These are phyloP conservation scores for Teratosphaeria destructans DNA, from an alignment of 2,329 filamentous ascomycete genomes.

Conservation along the genomic window DNA sequence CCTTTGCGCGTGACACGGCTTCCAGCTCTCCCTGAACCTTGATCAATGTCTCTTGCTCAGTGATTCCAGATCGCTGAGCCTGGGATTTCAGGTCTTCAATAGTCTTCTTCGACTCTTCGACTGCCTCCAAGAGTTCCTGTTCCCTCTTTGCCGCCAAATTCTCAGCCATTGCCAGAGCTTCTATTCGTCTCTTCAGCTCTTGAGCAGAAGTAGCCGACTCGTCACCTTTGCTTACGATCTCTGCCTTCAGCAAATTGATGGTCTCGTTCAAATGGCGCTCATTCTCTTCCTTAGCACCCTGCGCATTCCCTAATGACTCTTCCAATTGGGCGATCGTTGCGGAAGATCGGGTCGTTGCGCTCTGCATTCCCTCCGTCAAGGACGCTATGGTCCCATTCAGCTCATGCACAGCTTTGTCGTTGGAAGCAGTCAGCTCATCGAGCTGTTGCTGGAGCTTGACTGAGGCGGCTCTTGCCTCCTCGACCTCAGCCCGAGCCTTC, in stretches of 20 bases:
- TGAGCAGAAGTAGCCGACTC: background rate
- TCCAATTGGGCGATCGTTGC: constrained; percentile 6
- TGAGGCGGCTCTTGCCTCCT: constrained; percentile 12
- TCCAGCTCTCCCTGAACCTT: background rate
- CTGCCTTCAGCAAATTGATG: background rate
- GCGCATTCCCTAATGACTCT: constrained; percentile 9
- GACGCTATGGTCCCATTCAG: constrained; percentile 5
- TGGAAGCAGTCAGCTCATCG: background rate
- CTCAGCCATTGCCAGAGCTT: background rate
- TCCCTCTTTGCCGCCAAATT: background rate
- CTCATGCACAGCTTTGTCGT: background rate
- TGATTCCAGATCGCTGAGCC: background rate
- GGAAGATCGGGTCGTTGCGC: constrained; percentile 5
- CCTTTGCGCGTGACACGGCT: background rate
- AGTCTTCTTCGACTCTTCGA: background rate
- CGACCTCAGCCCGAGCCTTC: constrained; percentile 4
- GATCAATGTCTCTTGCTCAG: background rate
- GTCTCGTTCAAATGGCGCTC: background rate
- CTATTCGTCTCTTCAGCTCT: background rate
- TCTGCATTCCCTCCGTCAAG: background rate
- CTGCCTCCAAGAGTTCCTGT: background rate
- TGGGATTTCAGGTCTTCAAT: background rate
- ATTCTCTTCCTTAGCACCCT: constrained; percentile 5
- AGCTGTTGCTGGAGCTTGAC: constrained; percentile 6
- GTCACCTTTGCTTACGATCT: background rate